phyloP scores from a whole-genome alignment of 176 grass and related monocot species.

The Carex myosuroides region DNA sequence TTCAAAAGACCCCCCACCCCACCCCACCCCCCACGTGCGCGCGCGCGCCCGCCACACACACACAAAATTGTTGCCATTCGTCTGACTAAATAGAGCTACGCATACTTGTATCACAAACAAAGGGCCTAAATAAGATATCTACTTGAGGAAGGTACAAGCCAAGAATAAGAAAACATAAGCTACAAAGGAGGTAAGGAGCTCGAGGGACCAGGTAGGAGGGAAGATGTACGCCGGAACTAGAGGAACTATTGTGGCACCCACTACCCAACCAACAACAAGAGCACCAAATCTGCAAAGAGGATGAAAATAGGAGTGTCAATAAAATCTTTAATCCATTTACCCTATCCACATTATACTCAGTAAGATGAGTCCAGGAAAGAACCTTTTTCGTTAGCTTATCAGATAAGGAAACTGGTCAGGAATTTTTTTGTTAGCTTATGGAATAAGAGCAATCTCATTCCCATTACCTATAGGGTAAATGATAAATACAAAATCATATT shows the following conservation, averaged over 20 bases:
- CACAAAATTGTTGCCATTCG: background rate
- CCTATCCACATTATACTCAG: too few relatives aligned
- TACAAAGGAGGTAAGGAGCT: conserved; percentile 82
- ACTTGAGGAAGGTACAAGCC: conserved; percentile 80
- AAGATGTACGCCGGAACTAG: conserved; percentile 70
- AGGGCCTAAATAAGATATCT: background rate
- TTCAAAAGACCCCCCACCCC: background rate
- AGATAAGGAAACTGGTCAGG: too few relatives aligned
- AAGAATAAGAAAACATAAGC: conserved; percentile 89
- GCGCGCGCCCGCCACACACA: too few relatives aligned
- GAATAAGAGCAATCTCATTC: too few relatives aligned
- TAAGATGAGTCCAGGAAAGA: too few relatives aligned
- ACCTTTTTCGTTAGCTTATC: too few relatives aligned
- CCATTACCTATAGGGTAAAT: too few relatives aligned
- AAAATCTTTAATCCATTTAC: too few relatives aligned
- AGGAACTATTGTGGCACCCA: conserved; percentile 65
- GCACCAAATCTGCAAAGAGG: conserved; percentile 55
- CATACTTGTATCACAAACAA: background rate
- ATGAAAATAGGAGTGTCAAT: background rate
- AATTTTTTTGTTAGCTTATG: too few relatives aligned
- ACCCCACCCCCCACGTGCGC: too few relatives aligned
- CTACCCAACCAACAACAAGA: conserved; percentile 77
- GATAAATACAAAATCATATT: too few relatives aligned
- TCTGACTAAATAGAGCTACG: background rate
- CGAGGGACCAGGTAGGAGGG: conserved; percentile 85